Evolutionary conservation across 2,329 filamentous ascomycete species (phyloP).

Genomic region (Monosporascus sp.): DNA sequence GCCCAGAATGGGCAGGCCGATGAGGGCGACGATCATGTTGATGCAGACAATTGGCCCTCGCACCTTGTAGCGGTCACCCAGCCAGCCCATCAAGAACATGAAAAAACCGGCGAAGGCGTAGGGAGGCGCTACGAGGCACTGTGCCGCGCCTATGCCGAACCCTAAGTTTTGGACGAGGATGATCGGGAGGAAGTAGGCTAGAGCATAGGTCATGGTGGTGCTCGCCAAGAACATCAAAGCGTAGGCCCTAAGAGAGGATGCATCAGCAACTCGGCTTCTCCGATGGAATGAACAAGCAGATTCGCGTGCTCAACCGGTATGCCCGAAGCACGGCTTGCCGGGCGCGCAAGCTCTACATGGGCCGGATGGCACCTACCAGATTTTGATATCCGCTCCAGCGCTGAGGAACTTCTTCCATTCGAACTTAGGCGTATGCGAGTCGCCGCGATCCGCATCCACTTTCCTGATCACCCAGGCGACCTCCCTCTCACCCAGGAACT

Average conservation of each 20-base stretch:
- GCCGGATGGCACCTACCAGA: conserved; percentile 28
- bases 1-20: conserved; percentile 69
- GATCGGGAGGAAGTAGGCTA: conserved; percentile 75
- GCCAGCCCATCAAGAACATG: conserved; percentile 55
- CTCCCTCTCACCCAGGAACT: conserved; percentile 37
- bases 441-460: conserved; percentile 40
- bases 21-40: conserved; percentile 61
- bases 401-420: conserved; percentile 29
- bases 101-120: conserved; percentile 60
- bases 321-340: not conserved
- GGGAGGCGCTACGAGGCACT: conserved; percentile 67
- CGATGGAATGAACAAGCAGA: not conserved
- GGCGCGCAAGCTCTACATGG: too few species aligned
- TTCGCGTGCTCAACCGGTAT: not conserved
- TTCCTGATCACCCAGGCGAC: conserved; percentile 29
- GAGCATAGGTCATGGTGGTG: conserved; percentile 67
- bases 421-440: conserved; percentile 43
- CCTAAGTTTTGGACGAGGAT: conserved; percentile 60
- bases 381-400: conserved; percentile 34
- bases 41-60: conserved; percentile 61
- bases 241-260: conserved; percentile 45
- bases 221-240: conserved; percentile 57
- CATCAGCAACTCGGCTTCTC: conserved; percentile 44
- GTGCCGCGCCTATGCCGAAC: conserved; percentile 57
- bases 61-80: conserved; percentile 60